Evolutionary conservation across 768 basidiomycete genomes (phyloP).

Genomic region (Lepiota subincarnata): DNA sequence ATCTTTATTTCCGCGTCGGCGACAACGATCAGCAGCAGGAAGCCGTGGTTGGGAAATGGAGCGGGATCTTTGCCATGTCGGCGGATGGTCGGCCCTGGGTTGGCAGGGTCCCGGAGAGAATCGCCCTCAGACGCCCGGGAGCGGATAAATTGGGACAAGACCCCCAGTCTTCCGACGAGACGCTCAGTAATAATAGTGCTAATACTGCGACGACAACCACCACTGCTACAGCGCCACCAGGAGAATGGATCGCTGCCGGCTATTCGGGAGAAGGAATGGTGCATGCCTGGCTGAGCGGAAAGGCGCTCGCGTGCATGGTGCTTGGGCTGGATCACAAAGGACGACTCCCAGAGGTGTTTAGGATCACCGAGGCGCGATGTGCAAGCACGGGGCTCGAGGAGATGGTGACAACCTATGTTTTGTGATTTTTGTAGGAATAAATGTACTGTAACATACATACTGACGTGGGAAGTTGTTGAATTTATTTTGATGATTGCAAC

Average conservation of each 20-base stretch:
- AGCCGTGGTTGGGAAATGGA: conserved; percentile 54
- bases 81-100: conserved; percentile 67
- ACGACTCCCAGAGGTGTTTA: conserved; percentile 48
- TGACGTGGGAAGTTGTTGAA: conserved; percentile 22
- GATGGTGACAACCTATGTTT: conserved; percentile 17
- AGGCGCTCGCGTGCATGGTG: conserved; percentile 59
- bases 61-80: conserved; percentile 60
- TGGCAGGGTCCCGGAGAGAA: conserved; percentile 48
- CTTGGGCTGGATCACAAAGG: conserved; percentile 28
- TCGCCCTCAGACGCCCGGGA: conserved; percentile 37
- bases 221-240: conserved; percentile 36
- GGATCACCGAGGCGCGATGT: conserved; percentile 47
- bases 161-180: conserved; percentile 10
- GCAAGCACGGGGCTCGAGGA: conserved; percentile 38
- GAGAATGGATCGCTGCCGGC: conserved; percentile 72
- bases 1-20: conserved; percentile 43
- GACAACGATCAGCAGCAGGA: conserved; percentile 17
- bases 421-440: background rate
- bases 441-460: background rate
- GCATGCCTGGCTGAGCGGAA: conserved; percentile 61
- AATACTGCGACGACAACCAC: background rate
- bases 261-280: conserved; percentile 75
- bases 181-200: background rate
- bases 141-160: background rate
- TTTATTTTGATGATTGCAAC: conserved; percentile 34